Evolutionary conservation across 306 rosid species (phyloP), one percentile per base, ranked within the genome.

Genomic region (Gastrolobium villosum): DNA sequence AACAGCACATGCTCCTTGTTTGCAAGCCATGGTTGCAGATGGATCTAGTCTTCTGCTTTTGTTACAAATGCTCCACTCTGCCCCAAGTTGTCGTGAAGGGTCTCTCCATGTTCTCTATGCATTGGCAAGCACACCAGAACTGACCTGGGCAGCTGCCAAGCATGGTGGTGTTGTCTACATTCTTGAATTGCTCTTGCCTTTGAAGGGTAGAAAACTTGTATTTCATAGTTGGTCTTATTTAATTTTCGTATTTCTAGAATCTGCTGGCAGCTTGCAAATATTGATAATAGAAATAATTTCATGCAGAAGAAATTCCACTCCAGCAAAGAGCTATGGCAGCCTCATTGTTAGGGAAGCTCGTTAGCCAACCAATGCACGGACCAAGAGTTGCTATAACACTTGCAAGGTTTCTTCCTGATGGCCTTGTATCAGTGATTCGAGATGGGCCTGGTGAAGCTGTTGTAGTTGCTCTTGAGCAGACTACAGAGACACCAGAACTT

Each of bases 381-480:
- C 99, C 99, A 57, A 88, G 99, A 84, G 99, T 95, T 69, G 93
- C 96, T 65, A 95, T 95, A 84, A 91, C 99, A 28, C 87, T 95
- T 46, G 97, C 93, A 74, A 85, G 98, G 87, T 95, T 95, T 84
- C 93, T 95, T 84, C 99, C 99, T 36, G 99, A 95, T 82, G 99
- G 99, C 66, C 84, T 95, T 77, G 98, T 95, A 34, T 95, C 99
- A 30, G 88, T 91, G 69, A 87, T 95, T 83, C 90, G 93, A 87
- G 99, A 95, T 91, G 99, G 99, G 54, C 99, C 99, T 75, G 99
- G 99, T 61, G 99, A 95, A 91, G 94, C 97, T 60, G 98, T 90
- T 57, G 97, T 95, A 52, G 88, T 88, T 84, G 82, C 91, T 76
- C 92, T 95, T 64, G 99, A 95, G 82, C 98, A 88, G 80, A 90